Percentiles rank a stretch among this genome's conserved stretches.
Conservation (phyloP, 257 asterid species). For the Coffea eugenioides region DNA sequence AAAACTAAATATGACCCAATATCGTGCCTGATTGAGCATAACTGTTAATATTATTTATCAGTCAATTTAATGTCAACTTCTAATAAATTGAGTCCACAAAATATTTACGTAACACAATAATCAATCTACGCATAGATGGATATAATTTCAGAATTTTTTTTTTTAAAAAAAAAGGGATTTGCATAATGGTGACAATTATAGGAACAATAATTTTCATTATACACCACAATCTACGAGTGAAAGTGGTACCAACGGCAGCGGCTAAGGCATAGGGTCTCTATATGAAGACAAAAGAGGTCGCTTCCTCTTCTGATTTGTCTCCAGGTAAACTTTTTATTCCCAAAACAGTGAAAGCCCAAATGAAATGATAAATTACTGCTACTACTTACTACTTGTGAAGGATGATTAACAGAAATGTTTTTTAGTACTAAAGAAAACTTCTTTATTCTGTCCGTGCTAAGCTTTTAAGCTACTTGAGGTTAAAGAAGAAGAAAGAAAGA, state of each 20-base stretch:
- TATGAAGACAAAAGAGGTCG: neutral
- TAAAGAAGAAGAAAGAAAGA: neutral
- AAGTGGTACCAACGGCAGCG: neutral
- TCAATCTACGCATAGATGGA: neutral
- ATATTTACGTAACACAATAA: neutral
- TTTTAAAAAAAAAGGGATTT: neutral
- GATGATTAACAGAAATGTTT: neutral
- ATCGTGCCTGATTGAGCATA: too few species aligned
- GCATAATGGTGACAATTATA: neutral
- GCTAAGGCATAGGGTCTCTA: constrained; percentile 1
- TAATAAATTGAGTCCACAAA: too few species aligned
- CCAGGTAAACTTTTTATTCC: constrained; percentile 5
- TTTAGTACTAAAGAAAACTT: neutral
- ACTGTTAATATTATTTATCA: too few species aligned
- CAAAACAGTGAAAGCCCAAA: constrained; percentile 7
- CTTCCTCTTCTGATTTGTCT: constrained; percentile 4
- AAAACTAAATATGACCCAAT: too few species aligned
- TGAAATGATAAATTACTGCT: constrained; percentile 1
- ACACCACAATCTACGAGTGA: neutral
- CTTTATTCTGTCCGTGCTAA: neutral
- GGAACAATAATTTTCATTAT: neutral
- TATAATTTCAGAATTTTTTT: neutral
- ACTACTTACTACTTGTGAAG: too few species aligned
- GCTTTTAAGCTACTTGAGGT: neutral
- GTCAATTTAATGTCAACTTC: neutral